These are phyloP conservation scores for cucumber (Cucumis sativus) DNA, from an alignment of 306 rosid genomes.

Conservation along the genomic window DNA sequence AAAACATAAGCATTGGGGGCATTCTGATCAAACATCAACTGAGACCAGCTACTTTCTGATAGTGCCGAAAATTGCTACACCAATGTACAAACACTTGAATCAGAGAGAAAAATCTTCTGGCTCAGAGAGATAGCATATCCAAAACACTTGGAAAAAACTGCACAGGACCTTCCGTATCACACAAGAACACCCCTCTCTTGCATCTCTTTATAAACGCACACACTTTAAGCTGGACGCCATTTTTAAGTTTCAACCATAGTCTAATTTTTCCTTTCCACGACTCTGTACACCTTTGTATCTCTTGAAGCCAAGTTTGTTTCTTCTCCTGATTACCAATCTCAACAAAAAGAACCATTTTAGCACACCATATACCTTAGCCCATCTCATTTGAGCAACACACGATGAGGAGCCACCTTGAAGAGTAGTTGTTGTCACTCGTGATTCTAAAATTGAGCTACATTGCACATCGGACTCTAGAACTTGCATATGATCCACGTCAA, in stretches of 20 bases:
- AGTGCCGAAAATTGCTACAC: neutral
- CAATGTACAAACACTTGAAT: neutral
- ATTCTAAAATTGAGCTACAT: constrained; percentile 20
- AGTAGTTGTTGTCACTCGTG: constrained; percentile 23
- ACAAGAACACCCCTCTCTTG: neutral
- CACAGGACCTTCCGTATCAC: neutral
- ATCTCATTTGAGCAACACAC: constrained; percentile 52
- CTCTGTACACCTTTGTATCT: constrained; percentile 18
- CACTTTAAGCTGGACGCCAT: neutral
- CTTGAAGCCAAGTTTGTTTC: constrained; percentile 13
- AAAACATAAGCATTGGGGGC: neutral
- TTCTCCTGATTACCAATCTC: constrained; percentile 15
- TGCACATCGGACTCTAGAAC: constrained; percentile 45
- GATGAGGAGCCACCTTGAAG: constrained; percentile 44
- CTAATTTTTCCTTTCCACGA: neutral
- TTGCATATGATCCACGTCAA: constrained; percentile 52
- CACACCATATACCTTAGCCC: constrained; percentile 72
- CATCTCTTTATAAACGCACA: neutral
- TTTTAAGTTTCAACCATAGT: neutral
- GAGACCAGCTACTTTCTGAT: neutral
- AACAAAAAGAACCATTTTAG: constrained; percentile 64
- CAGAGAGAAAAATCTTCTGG: neutral
- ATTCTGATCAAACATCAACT: neutral
- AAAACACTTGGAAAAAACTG: neutral
- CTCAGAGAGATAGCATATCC: neutral